Evolutionary conservation across 2,329 filamentous ascomycete species (phyloP).

Genomic region (Aspergillus sojae): DNA sequence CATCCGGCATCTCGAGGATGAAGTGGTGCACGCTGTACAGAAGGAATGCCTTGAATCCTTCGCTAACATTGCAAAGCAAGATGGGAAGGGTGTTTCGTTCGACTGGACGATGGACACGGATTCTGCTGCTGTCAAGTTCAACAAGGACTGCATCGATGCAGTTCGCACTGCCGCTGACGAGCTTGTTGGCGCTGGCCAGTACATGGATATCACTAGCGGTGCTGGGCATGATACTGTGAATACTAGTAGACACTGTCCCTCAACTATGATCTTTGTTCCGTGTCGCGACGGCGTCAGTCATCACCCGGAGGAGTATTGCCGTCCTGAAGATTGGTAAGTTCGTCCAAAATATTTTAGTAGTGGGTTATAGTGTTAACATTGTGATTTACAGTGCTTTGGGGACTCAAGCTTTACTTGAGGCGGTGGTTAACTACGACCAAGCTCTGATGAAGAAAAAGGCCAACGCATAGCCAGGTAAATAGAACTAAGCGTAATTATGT

Average conservation of each 20-base stretch:
- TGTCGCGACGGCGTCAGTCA: constrained; percentile 61
- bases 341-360: too few species aligned
- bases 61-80: constrained; percentile 55
- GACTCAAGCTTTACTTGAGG: constrained; percentile 52
- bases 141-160: constrained; percentile 63
- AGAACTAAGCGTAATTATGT: background rate
- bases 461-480: background rate
- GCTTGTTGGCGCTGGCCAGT: constrained; percentile 54
- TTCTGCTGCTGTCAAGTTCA: constrained; percentile 60
- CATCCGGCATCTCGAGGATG: constrained; percentile 61
- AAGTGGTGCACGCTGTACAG: constrained; percentile 58
- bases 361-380: background rate
- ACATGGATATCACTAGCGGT: constrained; percentile 56
- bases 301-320: constrained; percentile 60
- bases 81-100: constrained; percentile 54
- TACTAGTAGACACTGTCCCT: constrained; percentile 57
- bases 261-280: constrained; percentile 66
- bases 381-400: constrained; percentile 29
- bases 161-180: constrained; percentile 59
- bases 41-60: constrained; percentile 58
- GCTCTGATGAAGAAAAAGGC: background rate
- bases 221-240: constrained; percentile 65
- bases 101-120: constrained; percentile 62
- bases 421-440: constrained; percentile 42
- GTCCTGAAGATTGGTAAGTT: constrained; percentile 45